phyloP scores from a whole-genome alignment of 805 yeast species.

The Kurtzmaniella fragi region DNA sequence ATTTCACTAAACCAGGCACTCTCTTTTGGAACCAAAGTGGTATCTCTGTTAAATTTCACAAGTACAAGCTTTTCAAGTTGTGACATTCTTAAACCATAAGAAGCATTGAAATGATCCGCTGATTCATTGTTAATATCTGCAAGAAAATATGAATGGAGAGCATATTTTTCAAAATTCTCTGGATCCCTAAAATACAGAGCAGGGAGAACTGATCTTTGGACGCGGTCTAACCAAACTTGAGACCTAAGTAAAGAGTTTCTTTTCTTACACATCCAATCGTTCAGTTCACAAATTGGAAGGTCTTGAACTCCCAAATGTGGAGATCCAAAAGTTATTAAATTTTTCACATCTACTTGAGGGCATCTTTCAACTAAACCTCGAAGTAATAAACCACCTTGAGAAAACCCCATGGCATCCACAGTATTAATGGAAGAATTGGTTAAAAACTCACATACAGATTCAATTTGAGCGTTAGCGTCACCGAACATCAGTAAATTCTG shows the following conservation, averaged over 20 bases:
- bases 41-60: constrained; percentile 56
- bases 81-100: constrained; percentile 41
- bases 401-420: constrained; percentile 72
- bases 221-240: constrained; percentile 54
- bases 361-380: constrained; percentile 64
- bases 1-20: constrained; percentile 62
- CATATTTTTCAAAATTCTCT: constrained; percentile 45
- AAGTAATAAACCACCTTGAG: constrained; percentile 82
- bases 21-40: constrained; percentile 68
- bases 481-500: constrained; percentile 56
- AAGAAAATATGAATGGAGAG: constrained; percentile 52
- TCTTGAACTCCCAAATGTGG: constrained; percentile 78
- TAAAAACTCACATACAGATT: constrained; percentile 51
- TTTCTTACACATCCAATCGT: constrained; percentile 56
- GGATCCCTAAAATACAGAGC: constrained; percentile 78
- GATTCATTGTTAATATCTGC: constrained; percentile 66
- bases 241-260: constrained; percentile 50
- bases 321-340: constrained; percentile 69
- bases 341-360: constrained; percentile 33
- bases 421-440: constrained; percentile 36
- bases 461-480: constrained; percentile 50
- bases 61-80: constrained; percentile 51
- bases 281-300: constrained; percentile 51
- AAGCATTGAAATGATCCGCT: constrained; percentile 20
- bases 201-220: constrained; percentile 57